phyloP scores from a whole-genome alignment of 345 rosid genomes.

The Geranium brycei region DNA sequence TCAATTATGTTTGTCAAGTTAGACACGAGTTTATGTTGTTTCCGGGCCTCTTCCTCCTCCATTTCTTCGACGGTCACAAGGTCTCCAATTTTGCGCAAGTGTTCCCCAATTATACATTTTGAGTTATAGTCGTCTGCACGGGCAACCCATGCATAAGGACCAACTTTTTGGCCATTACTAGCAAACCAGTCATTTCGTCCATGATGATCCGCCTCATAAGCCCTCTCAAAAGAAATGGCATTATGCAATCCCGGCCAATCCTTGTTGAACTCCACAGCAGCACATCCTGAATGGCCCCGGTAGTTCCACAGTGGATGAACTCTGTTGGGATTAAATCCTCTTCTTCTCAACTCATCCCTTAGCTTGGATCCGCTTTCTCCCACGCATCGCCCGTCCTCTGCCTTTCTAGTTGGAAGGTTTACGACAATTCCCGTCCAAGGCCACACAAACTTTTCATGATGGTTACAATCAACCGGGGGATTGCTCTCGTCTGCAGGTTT shows the following conservation, averaged over 20 bases:
- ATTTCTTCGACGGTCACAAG: slow-evolving; percentile 62
- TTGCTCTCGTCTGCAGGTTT: slow-evolving; percentile 12
- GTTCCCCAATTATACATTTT: slow-evolving; percentile 50
- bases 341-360: slow-evolving; percentile 42
- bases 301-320: slow-evolving; percentile 67
- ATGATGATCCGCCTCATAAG: slow-evolving; percentile 56
- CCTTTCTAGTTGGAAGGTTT: slow-evolving; percentile 48
- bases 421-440: slow-evolving; percentile 66
- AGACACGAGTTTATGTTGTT: slow-evolving; percentile 53
- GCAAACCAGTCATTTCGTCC: slow-evolving; percentile 56
- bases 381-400: slow-evolving; percentile 33
- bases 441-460: slow-evolving; percentile 67
- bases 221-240: slow-evolving; percentile 73
- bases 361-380: slow-evolving; percentile 71
- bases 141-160: slow-evolving; percentile 89
- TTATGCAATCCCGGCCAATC: slow-evolving; percentile 76
- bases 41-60: slow-evolving; percentile 78
- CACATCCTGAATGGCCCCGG: slow-evolving; percentile 63
- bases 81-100: slow-evolving; percentile 56
- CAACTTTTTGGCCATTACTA: slow-evolving; percentile 23
- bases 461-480: slow-evolving; percentile 22
- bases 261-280: slow-evolving; percentile 60
- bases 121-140: slow-evolving; percentile 60
- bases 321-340: slow-evolving; percentile 65
- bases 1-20: slow-evolving; percentile 42